phyloP scores from a whole-genome alignment of 139 green algal species.

The Cymbomonas tetramitiformis region DNA sequence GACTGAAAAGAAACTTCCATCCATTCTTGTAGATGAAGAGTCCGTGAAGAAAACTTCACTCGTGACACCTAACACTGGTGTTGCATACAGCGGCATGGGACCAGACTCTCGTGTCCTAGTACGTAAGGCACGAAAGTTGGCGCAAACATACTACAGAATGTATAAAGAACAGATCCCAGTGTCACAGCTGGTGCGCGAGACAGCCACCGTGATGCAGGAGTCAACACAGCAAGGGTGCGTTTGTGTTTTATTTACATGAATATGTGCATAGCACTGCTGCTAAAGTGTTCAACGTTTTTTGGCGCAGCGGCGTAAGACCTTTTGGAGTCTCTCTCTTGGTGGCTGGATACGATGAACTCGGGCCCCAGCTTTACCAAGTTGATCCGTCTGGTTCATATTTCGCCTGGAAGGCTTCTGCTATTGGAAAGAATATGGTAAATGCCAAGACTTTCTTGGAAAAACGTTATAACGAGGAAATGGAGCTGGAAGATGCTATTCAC shows the following conservation, averaged over 20 bases:
- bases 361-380: constrained; percentile 94
- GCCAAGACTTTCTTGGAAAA: constrained; percentile 65
- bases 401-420: constrained; percentile 92
- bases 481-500: constrained; percentile 95
- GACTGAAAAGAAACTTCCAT: constrained; percentile 94
- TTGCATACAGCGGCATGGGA: constrained; percentile 95
- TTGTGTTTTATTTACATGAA: no score
- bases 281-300: not conserved
- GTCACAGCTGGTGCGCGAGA: constrained; percentile 87
- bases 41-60: constrained; percentile 72
- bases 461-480: constrained; percentile 87
- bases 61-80: constrained; percentile 78
- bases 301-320: constrained; percentile 59
- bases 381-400: constrained; percentile 94
- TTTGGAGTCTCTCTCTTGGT: constrained; percentile 95
- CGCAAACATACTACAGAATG: constrained; percentile 71
- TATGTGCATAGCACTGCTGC: constrained; percentile 8
- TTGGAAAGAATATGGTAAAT: constrained; percentile 96
- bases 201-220: constrained; percentile 96
- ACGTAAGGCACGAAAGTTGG: constrained; percentile 70
- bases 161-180: constrained; percentile 95
- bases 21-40: constrained; percentile 48
- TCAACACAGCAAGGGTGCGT: constrained; percentile 68
- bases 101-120: constrained; percentile 91
- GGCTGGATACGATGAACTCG: constrained; percentile 79